These are phyloP conservation scores for Wallacemonas rigidus DNA, from an alignment of 208 protist genomes.

Conservation along the genomic window DNA sequence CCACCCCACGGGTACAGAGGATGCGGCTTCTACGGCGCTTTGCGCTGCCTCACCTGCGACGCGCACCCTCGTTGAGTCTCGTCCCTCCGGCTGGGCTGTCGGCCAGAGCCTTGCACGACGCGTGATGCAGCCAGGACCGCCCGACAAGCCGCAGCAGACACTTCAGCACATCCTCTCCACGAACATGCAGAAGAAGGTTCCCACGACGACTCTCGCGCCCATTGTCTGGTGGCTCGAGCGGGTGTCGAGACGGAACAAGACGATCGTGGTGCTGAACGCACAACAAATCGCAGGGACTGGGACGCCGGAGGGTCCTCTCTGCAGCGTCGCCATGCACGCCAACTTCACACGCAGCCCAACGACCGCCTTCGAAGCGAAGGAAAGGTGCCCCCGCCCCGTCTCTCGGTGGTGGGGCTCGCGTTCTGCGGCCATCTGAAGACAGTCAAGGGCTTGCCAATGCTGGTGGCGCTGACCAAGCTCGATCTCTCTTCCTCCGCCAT, in stretches of 20 bases:
- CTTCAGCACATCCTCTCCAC: slow-evolving; percentile 2
- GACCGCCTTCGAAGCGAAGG: slow-evolving; percentile 4
- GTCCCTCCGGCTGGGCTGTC: background rate
- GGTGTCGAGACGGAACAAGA: background rate
- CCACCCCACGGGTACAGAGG: background rate
- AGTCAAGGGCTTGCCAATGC: background rate
- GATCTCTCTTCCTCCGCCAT: background rate
- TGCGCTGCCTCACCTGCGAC: background rate
- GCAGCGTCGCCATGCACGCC: background rate
- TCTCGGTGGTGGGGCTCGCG: slow-evolving; percentile 7
- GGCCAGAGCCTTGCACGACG: background rate
- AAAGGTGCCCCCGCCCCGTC: slow-evolving; percentile 4
- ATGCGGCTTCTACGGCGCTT: background rate
- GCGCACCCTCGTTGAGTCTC: background rate
- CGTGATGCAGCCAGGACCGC: background rate
- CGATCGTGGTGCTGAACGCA: slow-evolving; percentile 10
- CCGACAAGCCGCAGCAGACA: background rate
- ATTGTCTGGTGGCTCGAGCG: slow-evolving; percentile 1
- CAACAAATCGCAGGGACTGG: slow-evolving; percentile 10
- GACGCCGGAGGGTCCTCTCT: slow-evolving; percentile 1
- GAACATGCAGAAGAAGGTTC: slow-evolving; percentile 1
- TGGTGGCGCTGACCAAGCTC: slow-evolving; percentile 8
- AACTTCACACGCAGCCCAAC: slow-evolving; percentile 16
- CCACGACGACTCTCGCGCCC: background rate
- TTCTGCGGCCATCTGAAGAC: slow-evolving; percentile 1